Evolutionary conservation across 2,329 filamentous ascomycete genomes (phyloP).

Genomic region (Zymoseptoria pseudotritici): DNA sequence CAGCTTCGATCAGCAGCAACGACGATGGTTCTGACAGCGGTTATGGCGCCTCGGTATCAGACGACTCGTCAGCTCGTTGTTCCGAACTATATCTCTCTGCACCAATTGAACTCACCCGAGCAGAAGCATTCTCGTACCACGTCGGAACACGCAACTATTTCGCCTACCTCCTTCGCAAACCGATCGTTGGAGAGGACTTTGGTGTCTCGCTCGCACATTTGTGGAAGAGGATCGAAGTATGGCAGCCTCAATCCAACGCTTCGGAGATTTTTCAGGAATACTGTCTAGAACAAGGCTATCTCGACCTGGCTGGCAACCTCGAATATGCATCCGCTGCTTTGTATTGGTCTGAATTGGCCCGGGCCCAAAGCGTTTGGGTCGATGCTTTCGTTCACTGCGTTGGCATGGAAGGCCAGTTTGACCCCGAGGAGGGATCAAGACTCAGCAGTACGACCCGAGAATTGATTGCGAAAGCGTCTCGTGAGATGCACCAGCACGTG

Average conservation of each 20-base stretch:
- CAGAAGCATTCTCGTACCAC: slow-evolving; percentile 55
- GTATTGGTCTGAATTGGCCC: slow-evolving; percentile 59
- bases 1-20: slow-evolving; percentile 16
- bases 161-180: slow-evolving; percentile 58
- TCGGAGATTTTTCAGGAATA: slow-evolving; percentile 49
- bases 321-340: slow-evolving; percentile 62
- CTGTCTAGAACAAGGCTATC: slow-evolving; percentile 61
- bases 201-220: slow-evolving; percentile 57
- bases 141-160: slow-evolving; percentile 68
- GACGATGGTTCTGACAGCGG: slow-evolving; percentile 22
- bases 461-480: slow-evolving; percentile 55
- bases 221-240: slow-evolving; percentile 53
- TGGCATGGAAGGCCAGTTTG: slow-evolving; percentile 62
- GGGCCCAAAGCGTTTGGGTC: slow-evolving; percentile 58
- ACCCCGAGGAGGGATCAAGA: slow-evolving; percentile 54
- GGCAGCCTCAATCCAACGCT: slow-evolving; percentile 30
- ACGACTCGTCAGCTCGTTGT: slow-evolving; percentile 10
- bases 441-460: slow-evolving; percentile 47
- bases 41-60: slow-evolving; percentile 17
- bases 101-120: slow-evolving; percentile 46
- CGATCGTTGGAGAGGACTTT: slow-evolving; percentile 61
- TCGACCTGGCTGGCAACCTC: slow-evolving; percentile 57
- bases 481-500: slow-evolving; percentile 60
- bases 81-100: slow-evolving; percentile 63
- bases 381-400: slow-evolving; percentile 71